Percentiles rank a stretch among this genome's conserved stretches.
Conservation (phyloP, 129 eudicot species). For the Artemisia tridentata region DNA sequence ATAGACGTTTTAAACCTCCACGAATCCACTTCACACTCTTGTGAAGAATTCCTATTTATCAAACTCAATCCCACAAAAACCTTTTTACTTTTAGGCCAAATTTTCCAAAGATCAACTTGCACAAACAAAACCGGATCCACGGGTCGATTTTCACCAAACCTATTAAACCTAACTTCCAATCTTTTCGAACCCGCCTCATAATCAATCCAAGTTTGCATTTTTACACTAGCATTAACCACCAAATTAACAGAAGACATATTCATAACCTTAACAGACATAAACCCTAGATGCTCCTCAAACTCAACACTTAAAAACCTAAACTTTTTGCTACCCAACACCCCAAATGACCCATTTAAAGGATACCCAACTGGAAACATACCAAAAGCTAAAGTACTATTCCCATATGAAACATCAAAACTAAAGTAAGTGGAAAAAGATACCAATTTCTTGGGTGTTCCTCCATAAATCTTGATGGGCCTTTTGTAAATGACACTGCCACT, state of each 20-base stretch:
- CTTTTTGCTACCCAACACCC: slow-evolving; percentile 37
- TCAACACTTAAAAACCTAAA: slow-evolving; percentile 51
- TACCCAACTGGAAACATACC: slow-evolving; percentile 53
- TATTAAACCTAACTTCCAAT: slow-evolving; percentile 62
- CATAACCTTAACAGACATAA: slow-evolving; percentile 48
- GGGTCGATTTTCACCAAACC: slow-evolving; percentile 51
- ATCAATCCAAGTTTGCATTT: slow-evolving; percentile 81
- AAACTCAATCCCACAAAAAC: slow-evolving; percentile 65
- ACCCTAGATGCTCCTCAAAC: slow-evolving; percentile 54
- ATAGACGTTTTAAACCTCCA: slow-evolving; percentile 58
- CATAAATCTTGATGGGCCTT: slow-evolving; percentile 55
- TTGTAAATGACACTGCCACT: slow-evolving; percentile 57
- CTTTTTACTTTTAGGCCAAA: slow-evolving; percentile 48
- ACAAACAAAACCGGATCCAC: slow-evolving; percentile 48
- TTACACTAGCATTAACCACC: slow-evolving; percentile 51
- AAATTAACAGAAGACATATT: slow-evolving; percentile 52
- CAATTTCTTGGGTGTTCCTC: slow-evolving; percentile 42
- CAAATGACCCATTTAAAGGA: slow-evolving; percentile 46
- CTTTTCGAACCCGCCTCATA: slow-evolving; percentile 64
- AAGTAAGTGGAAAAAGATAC: slow-evolving; percentile 60
- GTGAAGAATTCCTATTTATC: slow-evolving; percentile 47
- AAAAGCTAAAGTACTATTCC: slow-evolving; percentile 56
- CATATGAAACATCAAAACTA: slow-evolving; percentile 50
- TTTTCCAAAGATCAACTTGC: slow-evolving; percentile 51
- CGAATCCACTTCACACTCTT: slow-evolving; percentile 46